phyloP scores from a whole-genome alignment of 2,329 filamentous ascomycete species.

The Trichoderma atroviride region DNA sequence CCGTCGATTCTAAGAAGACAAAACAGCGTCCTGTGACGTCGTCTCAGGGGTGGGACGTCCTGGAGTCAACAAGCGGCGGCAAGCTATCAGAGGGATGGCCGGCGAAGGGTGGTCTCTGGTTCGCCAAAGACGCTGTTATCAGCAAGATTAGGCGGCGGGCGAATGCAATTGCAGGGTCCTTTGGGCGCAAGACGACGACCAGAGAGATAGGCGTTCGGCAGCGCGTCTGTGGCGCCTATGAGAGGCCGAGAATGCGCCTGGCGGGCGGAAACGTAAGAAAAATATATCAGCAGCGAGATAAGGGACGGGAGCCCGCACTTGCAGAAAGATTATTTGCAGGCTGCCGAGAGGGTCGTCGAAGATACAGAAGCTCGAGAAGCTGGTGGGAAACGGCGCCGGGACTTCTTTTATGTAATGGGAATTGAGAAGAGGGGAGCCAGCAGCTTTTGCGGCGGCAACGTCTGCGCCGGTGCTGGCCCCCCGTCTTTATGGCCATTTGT shows the following conservation, averaged over 20 bases:
- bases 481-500: conserved; percentile 25
- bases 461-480: conserved; percentile 21
- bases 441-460: conserved; percentile 16
- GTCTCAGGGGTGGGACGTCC: conserved; percentile 34
- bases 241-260: conserved; percentile 28
- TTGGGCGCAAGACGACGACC: conserved; percentile 33
- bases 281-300: conserved; percentile 34
- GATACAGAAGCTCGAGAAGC: conserved; percentile 35
- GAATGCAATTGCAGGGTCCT: conserved; percentile 27
- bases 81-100: conserved; percentile 19
- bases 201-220: conserved; percentile 33
- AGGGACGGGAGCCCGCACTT: conserved; percentile 28
- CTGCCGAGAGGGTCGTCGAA: conserved; percentile 27
- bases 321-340: conserved; percentile 28
- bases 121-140: conserved; percentile 22
- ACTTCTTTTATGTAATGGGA: conserved; percentile 47
- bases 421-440: conserved; percentile 36
- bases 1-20: conserved; percentile 36
- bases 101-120: conserved; percentile 11
- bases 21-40: conserved; percentile 42
- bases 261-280: conserved; percentile 28
- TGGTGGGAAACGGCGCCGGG: conserved; percentile 35
- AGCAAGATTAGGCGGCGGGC: conserved; percentile 17
- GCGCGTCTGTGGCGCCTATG: conserved; percentile 37
- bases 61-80: conserved; percentile 27